phyloP scores from a whole-genome alignment of 2,329 filamentous ascomycete species.

The Neophaeococcomyces aloes region DNA sequence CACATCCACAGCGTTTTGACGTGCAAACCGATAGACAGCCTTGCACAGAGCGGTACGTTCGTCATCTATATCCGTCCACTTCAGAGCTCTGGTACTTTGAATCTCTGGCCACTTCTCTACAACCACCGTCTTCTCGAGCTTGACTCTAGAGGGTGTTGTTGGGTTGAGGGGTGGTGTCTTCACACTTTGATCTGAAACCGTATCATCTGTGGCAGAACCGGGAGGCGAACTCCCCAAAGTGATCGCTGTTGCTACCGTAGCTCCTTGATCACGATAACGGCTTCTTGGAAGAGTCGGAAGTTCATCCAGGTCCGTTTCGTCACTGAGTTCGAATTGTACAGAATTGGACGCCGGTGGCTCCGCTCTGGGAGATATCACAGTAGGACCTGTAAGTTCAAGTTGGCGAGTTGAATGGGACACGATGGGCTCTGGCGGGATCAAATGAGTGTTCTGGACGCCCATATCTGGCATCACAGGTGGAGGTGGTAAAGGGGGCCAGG shows the following conservation, averaged over 20 bases:
- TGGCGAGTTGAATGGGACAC: too few relatives aligned
- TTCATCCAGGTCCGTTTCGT: constrained; percentile 3
- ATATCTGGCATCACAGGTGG: too few relatives aligned
- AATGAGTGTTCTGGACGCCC: too few relatives aligned
- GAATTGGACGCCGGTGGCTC: too few relatives aligned
- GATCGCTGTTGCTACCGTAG: background rate
- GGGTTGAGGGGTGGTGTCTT: constrained; percentile 5
- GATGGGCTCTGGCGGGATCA: too few relatives aligned
- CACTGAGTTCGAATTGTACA: too few relatives aligned
- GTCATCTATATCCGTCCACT: constrained; percentile 1
- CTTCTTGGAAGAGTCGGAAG: background rate
- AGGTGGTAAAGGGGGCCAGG: too few relatives aligned
- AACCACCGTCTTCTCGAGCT: too few relatives aligned
- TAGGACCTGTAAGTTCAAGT: too few relatives aligned
- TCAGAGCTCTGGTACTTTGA: background rate
- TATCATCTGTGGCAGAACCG: background rate
- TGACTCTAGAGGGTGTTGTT: constrained; percentile 1
- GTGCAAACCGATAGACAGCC: background rate
- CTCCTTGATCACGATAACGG: constrained; percentile 3
- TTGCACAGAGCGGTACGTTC: constrained; percentile 2
- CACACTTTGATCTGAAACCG: background rate
- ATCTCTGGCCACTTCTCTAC: constrained; percentile 1
- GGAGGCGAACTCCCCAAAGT: constrained; percentile 3
- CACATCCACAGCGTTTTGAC: constrained; percentile 1
- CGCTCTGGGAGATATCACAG: too few relatives aligned